A percentile compares a stretch with the other conserved stretches of the same genome.
phyloP scores from a whole-genome alignment of 768 basidiomycete species.

The Serendipita indica region DNA sequence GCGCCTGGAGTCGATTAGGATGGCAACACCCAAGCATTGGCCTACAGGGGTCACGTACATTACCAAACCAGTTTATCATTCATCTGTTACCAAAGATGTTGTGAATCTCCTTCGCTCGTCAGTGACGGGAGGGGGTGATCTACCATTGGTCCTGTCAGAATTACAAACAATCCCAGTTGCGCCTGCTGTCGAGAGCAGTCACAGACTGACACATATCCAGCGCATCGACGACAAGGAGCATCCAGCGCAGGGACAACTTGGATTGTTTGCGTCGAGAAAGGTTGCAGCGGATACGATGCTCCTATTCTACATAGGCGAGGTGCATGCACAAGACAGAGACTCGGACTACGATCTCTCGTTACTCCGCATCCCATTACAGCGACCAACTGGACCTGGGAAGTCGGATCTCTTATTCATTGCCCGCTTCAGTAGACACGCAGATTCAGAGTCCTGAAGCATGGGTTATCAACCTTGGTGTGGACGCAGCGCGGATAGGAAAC shows the following conservation, averaged over 20 bases:
- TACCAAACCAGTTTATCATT: not conserved
- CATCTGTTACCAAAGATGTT: not conserved
- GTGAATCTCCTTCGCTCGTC: not conserved
- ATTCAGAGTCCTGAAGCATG: slow-evolving; percentile 21
- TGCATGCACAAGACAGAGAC: slow-evolving; percentile 62
- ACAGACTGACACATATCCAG: not conserved
- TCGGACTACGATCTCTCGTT: slow-evolving; percentile 86
- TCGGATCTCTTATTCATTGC: too few species aligned
- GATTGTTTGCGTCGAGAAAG: slow-evolving; percentile 64
- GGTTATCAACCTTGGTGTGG: slow-evolving; percentile 49
- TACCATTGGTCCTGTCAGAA: not conserved
- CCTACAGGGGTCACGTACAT: not conserved
- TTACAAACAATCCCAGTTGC: too few species aligned
- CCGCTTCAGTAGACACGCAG: not conserved
- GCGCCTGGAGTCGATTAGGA: too few species aligned
- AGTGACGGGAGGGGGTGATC: not conserved
- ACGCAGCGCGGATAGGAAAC: slow-evolving; percentile 65
- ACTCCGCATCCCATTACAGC: slow-evolving; percentile 25
- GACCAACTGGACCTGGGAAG: not conserved
- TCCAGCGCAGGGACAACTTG: slow-evolving; percentile 65
- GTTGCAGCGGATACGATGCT: slow-evolving; percentile 53
- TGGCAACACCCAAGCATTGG: not conserved
- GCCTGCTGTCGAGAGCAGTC: too few species aligned
- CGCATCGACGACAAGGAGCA: slow-evolving; percentile 26
- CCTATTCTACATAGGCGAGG: slow-evolving; percentile 68